Base-by-base conservation (phyloP, 225 moss, liverwort and hornwort genomes). In the Physcomitrellopsis africana region DNA sequence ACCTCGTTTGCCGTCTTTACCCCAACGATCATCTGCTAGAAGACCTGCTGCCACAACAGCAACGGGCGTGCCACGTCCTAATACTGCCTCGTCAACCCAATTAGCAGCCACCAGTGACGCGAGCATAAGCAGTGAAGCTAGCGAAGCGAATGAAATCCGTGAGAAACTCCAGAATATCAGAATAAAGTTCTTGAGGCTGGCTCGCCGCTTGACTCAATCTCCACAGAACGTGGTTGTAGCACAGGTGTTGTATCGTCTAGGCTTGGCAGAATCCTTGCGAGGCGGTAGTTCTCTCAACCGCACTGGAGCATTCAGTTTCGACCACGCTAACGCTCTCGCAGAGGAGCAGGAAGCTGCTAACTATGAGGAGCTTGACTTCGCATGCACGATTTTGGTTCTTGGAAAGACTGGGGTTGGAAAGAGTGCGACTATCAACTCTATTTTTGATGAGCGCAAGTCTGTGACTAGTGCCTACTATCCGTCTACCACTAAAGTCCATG, bases 341-440 rank as follows among this genome's bases (percentile, higher is more conserved):
- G 87, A 87, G 81, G 91, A 93, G 62, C 88, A 89, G 72, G 91
- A 91, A 77, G 87, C 87, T 73, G 77, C 86, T 17, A 83, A 83
- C 37, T 89, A 82, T 24, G 87, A 76, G 55, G 91, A 91, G 51
- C 81, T 93, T 48, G 89, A 91, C 61, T 93, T 93, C 44, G 74
- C 79, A 20, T 93, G 91, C 80, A 93, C 91, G 0, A 89, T 93
- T 42, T 82, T 93, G 89, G 72, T 91, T 16, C 80, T 93, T 37
- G 93, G 93, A 22, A 93, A 93, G 81, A 93, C 93, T 5, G 91
- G 93, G 9, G 93, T 93, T n/a, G 93, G 93, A 7, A 93, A 93
- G 77, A 90, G 91, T 78, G 90, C 91, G 0, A 93, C 93, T 32
- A 87, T 93, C 60, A 93, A 93, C 64, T 93, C 93, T 37, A 91